Base-by-base conservation (phyloP, 2,329 filamentous ascomycete species). In the Calonectria pteridis region DNA sequence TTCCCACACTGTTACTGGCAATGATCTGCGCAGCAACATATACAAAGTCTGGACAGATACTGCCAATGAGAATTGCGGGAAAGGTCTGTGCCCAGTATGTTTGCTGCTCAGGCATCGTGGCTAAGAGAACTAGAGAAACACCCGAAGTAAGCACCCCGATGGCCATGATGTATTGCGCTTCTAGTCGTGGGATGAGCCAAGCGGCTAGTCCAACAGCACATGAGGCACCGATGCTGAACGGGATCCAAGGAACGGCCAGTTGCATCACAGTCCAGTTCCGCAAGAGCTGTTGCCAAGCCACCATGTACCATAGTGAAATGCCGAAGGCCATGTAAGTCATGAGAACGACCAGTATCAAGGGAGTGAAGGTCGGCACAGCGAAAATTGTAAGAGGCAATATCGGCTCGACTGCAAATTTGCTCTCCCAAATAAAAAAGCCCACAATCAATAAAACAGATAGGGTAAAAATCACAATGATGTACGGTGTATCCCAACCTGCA, bases 11-110 rank as follows among this genome's bases (percentile, higher is more conserved):
- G 70, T 90, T 89, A 68, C 88, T 90, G 0, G 88, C 87, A 68
- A 90, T 89, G 6, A 91, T 87, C 72, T 90, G 87, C 0, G 87
- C 87, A 0, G 87, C 87, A 0, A 87, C 86, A 67, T 86, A 89
- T 6, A 89, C 84, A 3, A 90, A 85, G 72, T 90, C 89, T 0
- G 87, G 87, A 35, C 86, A 87, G 51, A 76, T 86, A 3, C 82
- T 77, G 6, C 76, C 76, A 1, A 86, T 33, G 0, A 84, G 1
- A 50, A 79, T 77, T 1, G 84, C 82, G 0, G 84, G 86, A 64
- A 90, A 89, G 0, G 81, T 75, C 69, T 85, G 83, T 84, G 76
- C 72, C 81, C 81, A 83, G 37, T 81, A 90, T 0, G 79, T 83
- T 73, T 88, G 86, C 2, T 87, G 82, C 7, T 82, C 79, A 0